phyloP scores from a whole-genome alignment of 1,284 basidiomycete genomes.

The Hypsizygus ulmarius region DNA sequence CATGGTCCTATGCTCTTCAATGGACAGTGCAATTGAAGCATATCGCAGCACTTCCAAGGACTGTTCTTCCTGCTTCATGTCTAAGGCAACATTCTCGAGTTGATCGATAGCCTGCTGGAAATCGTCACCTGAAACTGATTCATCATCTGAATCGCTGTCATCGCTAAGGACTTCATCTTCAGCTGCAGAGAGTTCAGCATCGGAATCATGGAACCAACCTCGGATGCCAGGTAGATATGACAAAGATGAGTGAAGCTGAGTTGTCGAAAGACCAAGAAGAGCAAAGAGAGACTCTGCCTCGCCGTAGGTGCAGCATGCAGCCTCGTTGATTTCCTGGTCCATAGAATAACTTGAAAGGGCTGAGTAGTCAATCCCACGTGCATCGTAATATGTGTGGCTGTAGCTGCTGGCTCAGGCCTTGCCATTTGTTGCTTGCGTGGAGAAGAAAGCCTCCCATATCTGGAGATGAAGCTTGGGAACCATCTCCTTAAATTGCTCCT shows the following conservation, averaged over 20 bases:
- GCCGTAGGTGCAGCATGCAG: neutral
- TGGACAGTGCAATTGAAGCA: constrained; percentile 6
- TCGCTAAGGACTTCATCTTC: neutral
- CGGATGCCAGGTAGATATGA: neutral
- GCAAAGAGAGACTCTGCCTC: constrained; percentile 5
- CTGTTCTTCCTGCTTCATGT: neutral
- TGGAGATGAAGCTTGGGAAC: constrained; percentile 26
- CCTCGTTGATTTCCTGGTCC: neutral
- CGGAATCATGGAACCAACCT: neutral
- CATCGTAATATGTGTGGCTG: constrained; percentile 8
- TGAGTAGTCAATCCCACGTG: neutral
- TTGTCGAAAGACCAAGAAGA: constrained; percentile 2
- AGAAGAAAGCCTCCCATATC: constrained; percentile 16
- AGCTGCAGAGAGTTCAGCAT: no score
- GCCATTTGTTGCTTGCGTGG: neutral
- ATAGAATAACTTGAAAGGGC: neutral
- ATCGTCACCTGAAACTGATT: neutral
- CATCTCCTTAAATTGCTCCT: constrained; percentile 33
- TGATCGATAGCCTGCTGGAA: constrained; percentile 2
- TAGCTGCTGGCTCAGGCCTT: constrained; percentile 21
- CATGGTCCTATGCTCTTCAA: constrained; percentile 8
- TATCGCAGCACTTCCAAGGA: neutral
- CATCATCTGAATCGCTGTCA: neutral
- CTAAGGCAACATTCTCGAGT: neutral
- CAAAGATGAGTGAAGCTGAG: neutral